phyloP scores from a whole-genome alignment of 306 rosid genomes.

The Dalbergia cultrata region DNA sequence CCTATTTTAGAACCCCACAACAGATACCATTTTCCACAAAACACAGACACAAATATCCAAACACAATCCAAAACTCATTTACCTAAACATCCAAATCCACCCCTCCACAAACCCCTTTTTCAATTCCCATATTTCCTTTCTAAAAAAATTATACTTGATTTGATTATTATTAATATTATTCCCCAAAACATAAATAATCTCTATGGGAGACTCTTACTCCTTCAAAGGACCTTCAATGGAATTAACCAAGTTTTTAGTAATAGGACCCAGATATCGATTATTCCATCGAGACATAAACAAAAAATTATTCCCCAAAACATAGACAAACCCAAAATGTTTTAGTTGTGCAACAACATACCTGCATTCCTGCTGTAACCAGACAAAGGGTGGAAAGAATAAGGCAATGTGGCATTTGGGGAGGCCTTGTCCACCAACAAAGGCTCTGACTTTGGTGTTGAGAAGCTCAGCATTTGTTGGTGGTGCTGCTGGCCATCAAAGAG shows the following conservation, averaged over 20 bases:
- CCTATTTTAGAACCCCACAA: conserved; percentile 42
- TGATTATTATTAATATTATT: neutral
- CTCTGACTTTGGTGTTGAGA: conserved; percentile 79
- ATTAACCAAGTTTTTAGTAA: too few relatives aligned
- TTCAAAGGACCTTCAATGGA: too few relatives aligned
- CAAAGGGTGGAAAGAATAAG: conserved; percentile 45
- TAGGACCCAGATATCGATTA: too few relatives aligned
- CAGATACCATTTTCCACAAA: conserved; percentile 32
- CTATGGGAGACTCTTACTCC: too few relatives aligned
- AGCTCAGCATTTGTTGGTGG: conserved; percentile 74
- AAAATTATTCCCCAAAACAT: neutral
- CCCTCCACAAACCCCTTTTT: neutral
- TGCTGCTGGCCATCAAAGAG: conserved; percentile 57
- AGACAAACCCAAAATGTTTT: neutral
- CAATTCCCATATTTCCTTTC: too few relatives aligned
- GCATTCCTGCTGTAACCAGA: conserved; percentile 64
- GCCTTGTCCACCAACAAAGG: conserved; percentile 46
- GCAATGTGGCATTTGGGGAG: conserved; percentile 46
- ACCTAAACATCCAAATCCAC: conserved; percentile 5
- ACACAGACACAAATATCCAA: neutral
- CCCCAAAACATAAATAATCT: conserved; percentile 11
- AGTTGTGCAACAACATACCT: conserved; percentile 35
- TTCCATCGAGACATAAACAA: too few relatives aligned
- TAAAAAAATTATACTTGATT: neutral
- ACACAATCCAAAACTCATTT: conserved; percentile 13